A percentile compares a stretch with the other conserved stretches of the same genome.
Conservation (phyloP, 2,329 filamentous ascomycete species). For the Arthrobotrys sinensis region DNA sequence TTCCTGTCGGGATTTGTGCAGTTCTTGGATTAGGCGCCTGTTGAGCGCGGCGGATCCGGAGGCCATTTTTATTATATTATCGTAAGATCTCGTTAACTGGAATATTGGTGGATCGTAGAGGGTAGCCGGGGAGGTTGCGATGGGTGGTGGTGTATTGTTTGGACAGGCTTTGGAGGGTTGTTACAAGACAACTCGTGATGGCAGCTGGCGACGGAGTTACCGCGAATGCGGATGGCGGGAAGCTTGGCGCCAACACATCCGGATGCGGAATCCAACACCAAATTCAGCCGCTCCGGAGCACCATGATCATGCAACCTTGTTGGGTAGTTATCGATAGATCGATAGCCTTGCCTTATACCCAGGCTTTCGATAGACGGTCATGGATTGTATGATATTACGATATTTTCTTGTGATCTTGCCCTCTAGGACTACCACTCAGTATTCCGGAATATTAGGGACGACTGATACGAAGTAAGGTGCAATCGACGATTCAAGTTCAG, state of each 20-base stretch:
- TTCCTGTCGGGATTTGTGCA: slow-evolving; percentile 61
- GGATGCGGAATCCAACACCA: slow-evolving; percentile 6
- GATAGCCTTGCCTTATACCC: too few relatives aligned
- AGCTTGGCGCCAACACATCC: slow-evolving; percentile 28
- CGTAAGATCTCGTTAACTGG: background rate
- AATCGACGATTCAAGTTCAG: too few relatives aligned
- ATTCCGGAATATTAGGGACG: too few relatives aligned
- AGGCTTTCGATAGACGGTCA: too few relatives aligned
- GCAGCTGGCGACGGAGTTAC: background rate
- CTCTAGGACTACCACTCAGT: too few relatives aligned
- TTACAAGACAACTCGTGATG: background rate
- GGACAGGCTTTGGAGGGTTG: background rate
- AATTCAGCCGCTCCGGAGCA: slow-evolving; percentile 4
- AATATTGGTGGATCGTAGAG: background rate
- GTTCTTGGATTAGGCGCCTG: slow-evolving; percentile 63
- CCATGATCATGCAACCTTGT: too few relatives aligned
- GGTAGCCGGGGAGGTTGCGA: background rate
- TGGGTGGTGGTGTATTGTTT: background rate
- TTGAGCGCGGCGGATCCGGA: slow-evolving; percentile 46
- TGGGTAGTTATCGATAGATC: too few relatives aligned
- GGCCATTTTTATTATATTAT: slow-evolving; percentile 43
- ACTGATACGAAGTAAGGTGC: too few relatives aligned
- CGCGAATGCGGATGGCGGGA: slow-evolving; percentile 27
- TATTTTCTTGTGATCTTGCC: too few relatives aligned
- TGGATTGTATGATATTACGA: too few relatives aligned